These are phyloP conservation scores for Coniochaeta sp. DNA, from an alignment of 2,329 filamentous ascomycete species.

Conservation along the genomic window DNA sequence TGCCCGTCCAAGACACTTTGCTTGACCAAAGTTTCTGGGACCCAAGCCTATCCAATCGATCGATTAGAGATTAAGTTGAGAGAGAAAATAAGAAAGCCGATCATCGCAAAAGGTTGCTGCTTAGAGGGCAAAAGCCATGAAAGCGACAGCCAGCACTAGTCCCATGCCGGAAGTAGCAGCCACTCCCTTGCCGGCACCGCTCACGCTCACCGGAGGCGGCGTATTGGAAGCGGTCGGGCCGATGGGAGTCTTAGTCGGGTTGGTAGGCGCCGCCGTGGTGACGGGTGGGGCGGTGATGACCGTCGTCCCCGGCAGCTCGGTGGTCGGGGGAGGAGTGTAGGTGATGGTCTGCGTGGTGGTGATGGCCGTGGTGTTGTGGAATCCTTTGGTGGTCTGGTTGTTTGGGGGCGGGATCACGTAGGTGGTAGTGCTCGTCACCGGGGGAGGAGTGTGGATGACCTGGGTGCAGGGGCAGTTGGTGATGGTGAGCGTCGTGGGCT, in stretches of 20 bases:
- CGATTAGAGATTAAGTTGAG: background rate
- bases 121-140: slow-evolving; percentile 1
- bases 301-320: background rate
- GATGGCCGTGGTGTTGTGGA: background rate
- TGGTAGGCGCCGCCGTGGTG: background rate
- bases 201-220: background rate
- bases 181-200: background rate
- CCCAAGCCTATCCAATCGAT: background rate
- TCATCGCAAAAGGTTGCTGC: background rate
- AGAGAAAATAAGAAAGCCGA: background rate
- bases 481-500: slow-evolving; percentile 35
- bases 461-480: slow-evolving; percentile 18
- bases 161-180: background rate
- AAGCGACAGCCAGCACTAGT: background rate
- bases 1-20: background rate
- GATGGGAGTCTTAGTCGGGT: slow-evolving; percentile 2
- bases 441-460: background rate
- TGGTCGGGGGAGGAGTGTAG: background rate
- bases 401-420: background rate
- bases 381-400: background rate
- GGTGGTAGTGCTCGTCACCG: background rate
- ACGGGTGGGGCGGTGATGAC: background rate
- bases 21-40: background rate
- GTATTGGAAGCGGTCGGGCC: background rate
- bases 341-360: background rate